Base-by-base conservation (phyloP, 2,329 filamentous ascomycete species). In the Neopestalotiopsis rosae region DNA sequence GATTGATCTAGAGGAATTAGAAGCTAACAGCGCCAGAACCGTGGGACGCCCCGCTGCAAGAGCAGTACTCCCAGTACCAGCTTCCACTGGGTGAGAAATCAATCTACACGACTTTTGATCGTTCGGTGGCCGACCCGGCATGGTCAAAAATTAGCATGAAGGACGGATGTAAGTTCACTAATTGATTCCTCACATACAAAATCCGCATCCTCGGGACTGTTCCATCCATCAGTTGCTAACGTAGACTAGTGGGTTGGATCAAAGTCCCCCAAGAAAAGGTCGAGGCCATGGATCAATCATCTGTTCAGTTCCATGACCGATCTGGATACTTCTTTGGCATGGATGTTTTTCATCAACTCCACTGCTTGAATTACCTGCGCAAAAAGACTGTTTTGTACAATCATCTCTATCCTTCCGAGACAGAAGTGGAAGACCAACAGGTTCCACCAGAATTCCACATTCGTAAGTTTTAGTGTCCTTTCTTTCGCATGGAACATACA, bases 311-410 rank as follows among this genome's bases (percentile, higher is more conserved):
- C 58, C 28, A 61, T 17, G 58, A 61, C 32, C 28, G 10, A 30
- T 61, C 58, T 1, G 58, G 58, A 4, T 38, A 61, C 28, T 38
- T 61, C 32, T 30, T 61, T 38, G 58, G 28, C 28, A 32, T 61
- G 58, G 58, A 61, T 20, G 58, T 61, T 4, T 61, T 61, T 24
- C 58, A 61, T 20, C 58, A 61, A 4, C 10, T 61, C 4, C 58
- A 61, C 7, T 61, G 58, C 32, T n/a, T 61, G 12, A 61, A 61
- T n/a, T 61, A 61, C 32, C 32, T 61, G 58, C 28, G 58, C 13
- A 61, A 61, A 10, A 61, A 61, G 20, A 61, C 58, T 0, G 32
- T 30, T 17, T n/a, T 61, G 12, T 61, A 61, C 20, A 32, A 30
- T 38, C 58, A 30, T 61, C 24, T 61, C 1, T 61, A 61, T 38